Evolutionary conservation across 1,139 yeast genomes (phyloP).

Genomic region (Saccharomycopsis hybrid): DNA sequence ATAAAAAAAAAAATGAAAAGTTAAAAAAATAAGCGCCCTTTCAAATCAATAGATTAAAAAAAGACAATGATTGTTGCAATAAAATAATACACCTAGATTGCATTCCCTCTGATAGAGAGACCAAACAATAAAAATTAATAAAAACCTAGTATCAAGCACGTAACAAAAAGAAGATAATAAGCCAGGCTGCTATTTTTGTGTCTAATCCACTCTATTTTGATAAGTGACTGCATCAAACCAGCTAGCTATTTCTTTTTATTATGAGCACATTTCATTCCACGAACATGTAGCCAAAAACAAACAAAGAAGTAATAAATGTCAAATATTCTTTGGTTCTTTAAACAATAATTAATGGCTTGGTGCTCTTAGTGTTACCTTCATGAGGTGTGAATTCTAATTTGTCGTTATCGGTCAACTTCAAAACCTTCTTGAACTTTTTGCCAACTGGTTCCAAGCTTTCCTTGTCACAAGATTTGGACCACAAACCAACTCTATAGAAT

Average conservation of each 20-base stretch:
- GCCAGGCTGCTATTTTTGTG: neutral
- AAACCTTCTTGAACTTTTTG: conserved; percentile 73
- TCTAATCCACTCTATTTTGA: neutral
- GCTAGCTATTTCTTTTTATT: neutral
- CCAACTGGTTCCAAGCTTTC: conserved; percentile 65
- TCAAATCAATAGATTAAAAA: too few species aligned
- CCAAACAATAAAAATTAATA: too few species aligned
- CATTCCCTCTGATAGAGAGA: too few species aligned
- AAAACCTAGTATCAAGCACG: neutral
- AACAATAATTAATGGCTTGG: conserved; percentile 10
- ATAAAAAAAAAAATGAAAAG: too few species aligned
- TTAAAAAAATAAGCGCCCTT: too few species aligned
- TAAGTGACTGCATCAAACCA: too few species aligned
- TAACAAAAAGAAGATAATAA: neutral
- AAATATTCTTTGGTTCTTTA: neutral
- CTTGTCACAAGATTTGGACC: conserved; percentile 83
- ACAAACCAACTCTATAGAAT: conserved; percentile 80
- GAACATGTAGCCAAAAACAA: neutral
- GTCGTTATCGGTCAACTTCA: conserved; percentile 61
- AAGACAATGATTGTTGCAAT: too few species aligned
- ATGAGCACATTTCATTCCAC: neutral
- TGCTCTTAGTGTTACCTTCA: conserved; percentile 33
- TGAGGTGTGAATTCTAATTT: conserved; percentile 74
- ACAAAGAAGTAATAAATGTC: neutral
- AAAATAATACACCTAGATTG: too few species aligned